These are phyloP conservation scores for Eurotiales sp. DNA, from an alignment of 2,329 filamentous ascomycete species.

Conservation along the genomic window DNA sequence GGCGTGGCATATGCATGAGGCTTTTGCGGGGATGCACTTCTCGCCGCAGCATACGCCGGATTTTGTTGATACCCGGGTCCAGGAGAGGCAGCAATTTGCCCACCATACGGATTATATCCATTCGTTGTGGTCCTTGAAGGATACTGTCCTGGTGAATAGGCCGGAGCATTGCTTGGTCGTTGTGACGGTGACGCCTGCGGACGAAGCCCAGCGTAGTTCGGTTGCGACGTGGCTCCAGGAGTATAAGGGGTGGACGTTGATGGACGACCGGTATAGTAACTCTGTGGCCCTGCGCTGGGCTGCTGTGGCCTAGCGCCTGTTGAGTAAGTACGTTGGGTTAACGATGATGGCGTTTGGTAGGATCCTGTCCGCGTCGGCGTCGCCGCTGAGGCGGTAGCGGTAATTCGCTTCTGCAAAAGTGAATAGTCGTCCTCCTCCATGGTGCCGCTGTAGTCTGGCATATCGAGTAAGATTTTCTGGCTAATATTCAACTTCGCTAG, in stretches of 20 bases:
- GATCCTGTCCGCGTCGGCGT: slow-evolving; percentile 29
- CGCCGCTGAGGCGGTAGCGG: slow-evolving; percentile 28
- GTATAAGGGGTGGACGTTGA: slow-evolving; percentile 33
- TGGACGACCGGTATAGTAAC: slow-evolving; percentile 18
- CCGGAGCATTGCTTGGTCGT: slow-evolving; percentile 33
- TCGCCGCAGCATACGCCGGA: slow-evolving; percentile 22
- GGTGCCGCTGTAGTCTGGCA: slow-evolving; percentile 69
- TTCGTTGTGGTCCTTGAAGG: slow-evolving; percentile 38
- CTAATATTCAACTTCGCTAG: slow-evolving; percentile 79
- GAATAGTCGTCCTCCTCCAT: slow-evolving; percentile 78
- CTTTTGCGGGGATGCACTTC: slow-evolving; percentile 33
- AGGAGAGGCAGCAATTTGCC: slow-evolving; percentile 26
- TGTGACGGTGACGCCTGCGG: slow-evolving; percentile 34
- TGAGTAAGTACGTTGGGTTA: slow-evolving; percentile 32
- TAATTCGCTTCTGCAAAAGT: slow-evolving; percentile 44
- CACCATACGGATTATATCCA: slow-evolving; percentile 30
- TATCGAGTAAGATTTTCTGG: slow-evolving; percentile 69
- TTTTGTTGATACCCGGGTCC: slow-evolving; percentile 28
- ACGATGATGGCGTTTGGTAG: slow-evolving; percentile 29
- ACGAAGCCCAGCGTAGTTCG: slow-evolving; percentile 27
- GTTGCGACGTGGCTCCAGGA: slow-evolving; percentile 23
- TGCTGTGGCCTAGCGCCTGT: slow-evolving; percentile 26
- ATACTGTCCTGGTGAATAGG: slow-evolving; percentile 35
- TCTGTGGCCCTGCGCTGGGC: slow-evolving; percentile 24
- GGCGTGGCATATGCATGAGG: slow-evolving; percentile 29